Evolutionary conservation across 345 rosid genomes (phyloP), one percentile per base, ranked within the genome.

Genomic region (Arabis hirsuta): DNA sequence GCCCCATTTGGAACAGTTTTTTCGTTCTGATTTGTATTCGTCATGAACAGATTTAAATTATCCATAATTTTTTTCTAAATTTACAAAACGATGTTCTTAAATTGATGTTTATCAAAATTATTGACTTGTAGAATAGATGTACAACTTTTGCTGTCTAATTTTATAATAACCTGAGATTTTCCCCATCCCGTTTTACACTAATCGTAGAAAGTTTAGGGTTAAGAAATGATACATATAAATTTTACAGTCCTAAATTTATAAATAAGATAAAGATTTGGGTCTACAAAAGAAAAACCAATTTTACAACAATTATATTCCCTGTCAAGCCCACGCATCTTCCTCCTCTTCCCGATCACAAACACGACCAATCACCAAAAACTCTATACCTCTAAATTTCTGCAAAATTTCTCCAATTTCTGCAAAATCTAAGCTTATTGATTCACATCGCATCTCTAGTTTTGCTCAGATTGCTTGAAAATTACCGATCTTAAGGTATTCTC

Each of bases 341-440:
- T 65, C 46, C 8, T 38, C 48, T 2, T 47, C 71, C 71, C 29
- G 71, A 42, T 62, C 77, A 73, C 8, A 32, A 53, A 19, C 62
- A 62, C 68, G 67, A 62, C 48, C 54, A 36, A 65, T 73, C 71
- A 57, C 34, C 72, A 36, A 65, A 65, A 61, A 29, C 32, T 29
- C 47, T 51, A 31, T 12, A 32, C 13, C 19, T 36, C 8, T 38
- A 66, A 53, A 26, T 67, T 26, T 61, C 58, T 54, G 36, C 22
- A 10, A 64, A 64, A 44, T 16, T 45, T 39, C 69, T 12, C 19
- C 72, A 47, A 47, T 65, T 58, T 65, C 53, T 73, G 44, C 72
- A 39, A 65, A 61, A 41, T 16, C 3, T 3, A 24, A 63, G 7
- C 65, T 55, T 64, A 9, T 56, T 16, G 0, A 50, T 73, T 39